A percentile compares a stretch with the other conserved stretches of the same genome.
phyloP scores from a whole-genome alignment of 1,284 basidiomycete species.

The Farysia itapuensis region DNA sequence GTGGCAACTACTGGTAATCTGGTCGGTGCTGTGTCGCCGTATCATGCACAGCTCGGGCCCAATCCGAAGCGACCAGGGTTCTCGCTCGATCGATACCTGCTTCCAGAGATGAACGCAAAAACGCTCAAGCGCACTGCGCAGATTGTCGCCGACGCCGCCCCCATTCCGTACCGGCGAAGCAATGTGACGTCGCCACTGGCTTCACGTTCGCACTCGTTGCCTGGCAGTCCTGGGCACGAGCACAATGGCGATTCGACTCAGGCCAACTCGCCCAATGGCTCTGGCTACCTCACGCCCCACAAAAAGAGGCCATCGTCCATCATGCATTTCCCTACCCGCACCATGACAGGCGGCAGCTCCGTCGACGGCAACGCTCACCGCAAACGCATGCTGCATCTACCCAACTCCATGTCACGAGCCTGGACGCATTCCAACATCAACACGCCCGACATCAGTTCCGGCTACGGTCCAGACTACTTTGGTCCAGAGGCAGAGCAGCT shows the following conservation, averaged over 20 bases:
- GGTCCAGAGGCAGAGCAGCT: conserved; percentile 31
- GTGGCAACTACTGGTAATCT: conserved; percentile 72
- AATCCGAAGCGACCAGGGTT: conserved; percentile 72
- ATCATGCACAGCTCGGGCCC: conserved; percentile 65
- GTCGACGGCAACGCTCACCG: conserved; percentile 9
- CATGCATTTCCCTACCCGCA: conserved; percentile 33
- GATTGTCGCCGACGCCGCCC: conserved; percentile 55
- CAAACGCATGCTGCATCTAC: conserved; percentile 10
- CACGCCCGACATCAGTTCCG: conserved; percentile 37
- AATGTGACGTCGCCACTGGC: conserved; percentile 21
- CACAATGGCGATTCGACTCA: conserved; percentile 28
- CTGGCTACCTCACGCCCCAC: conserved; percentile 23
- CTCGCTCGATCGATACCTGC: conserved; percentile 67
- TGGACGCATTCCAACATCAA: conserved; percentile 42
- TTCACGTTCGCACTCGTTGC: conserved; percentile 28
- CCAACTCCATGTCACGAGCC: conserved; percentile 22
- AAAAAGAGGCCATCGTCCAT: conserved; percentile 33
- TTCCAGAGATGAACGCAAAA: conserved; percentile 59
- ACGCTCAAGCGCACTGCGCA: conserved; percentile 55
- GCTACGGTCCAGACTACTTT: conserved; percentile 49
- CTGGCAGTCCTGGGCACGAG: conserved; percentile 19
- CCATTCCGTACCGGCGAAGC: conserved; percentile 29
- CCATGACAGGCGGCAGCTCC: conserved; percentile 28
- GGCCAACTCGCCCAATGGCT: conserved; percentile 22
- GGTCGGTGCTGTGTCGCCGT: conserved; percentile 56